phyloP scores from a whole-genome alignment of 306 rosid species.

The Casuarina glauca region DNA sequence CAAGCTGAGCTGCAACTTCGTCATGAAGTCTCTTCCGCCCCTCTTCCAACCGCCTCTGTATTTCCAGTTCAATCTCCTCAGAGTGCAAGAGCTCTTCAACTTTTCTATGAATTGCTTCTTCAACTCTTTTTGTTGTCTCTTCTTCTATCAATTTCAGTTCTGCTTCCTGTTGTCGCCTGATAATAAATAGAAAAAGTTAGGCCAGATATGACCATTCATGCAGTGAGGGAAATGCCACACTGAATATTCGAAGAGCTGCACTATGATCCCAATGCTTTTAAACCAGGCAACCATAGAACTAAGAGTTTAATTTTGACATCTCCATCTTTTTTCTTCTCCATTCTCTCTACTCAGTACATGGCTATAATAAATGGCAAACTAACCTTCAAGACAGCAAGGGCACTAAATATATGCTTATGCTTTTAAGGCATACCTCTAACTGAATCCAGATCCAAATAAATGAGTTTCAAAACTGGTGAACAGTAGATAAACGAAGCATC shows the following conservation, averaged over 20 bases:
- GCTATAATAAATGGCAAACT: slow-evolving; percentile 69
- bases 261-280: slow-evolving; percentile 27
- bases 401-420: slow-evolving; percentile 77
- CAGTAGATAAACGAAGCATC: slow-evolving; percentile 93
- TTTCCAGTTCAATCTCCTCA: slow-evolving; percentile 56
- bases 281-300: slow-evolving; percentile 28
- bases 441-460: slow-evolving; percentile 98
- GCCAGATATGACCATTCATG: slow-evolving; percentile 42
- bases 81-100: slow-evolving; percentile 72
- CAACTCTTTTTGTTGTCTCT: slow-evolving; percentile 75
- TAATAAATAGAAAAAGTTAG: slow-evolving; percentile 37
- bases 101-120: slow-evolving; percentile 64
- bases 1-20: slow-evolving; percentile 73
- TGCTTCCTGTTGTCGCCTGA: slow-evolving; percentile 78
- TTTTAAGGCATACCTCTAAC: slow-evolving; percentile 98
- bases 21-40: slow-evolving; percentile 62
- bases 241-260: background rate
- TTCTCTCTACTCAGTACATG: slow-evolving; percentile 31
- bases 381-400: slow-evolving; percentile 79
- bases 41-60: slow-evolving; percentile 67
- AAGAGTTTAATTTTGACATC: slow-evolving; percentile 28
- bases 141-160: slow-evolving; percentile 68
- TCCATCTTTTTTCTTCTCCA: slow-evolving; percentile 27
- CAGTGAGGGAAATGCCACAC: slow-evolving; percentile 24
- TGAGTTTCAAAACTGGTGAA: slow-evolving; percentile 94